Conservation (phyloP, 108 stramenopile genomes). For the Fistulifera solaris region DNA sequence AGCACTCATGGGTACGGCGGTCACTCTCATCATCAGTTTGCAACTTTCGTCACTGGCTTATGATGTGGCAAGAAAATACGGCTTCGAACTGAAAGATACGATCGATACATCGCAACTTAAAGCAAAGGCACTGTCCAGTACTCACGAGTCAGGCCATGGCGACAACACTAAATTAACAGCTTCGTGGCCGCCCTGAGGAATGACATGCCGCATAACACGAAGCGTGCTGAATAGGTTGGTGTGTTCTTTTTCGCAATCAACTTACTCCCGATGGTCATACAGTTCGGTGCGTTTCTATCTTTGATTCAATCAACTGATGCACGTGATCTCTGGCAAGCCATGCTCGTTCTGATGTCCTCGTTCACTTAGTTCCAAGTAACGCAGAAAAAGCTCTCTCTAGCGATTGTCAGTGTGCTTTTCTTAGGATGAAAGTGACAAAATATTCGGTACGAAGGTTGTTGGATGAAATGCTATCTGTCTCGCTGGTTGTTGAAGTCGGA, state of each 20-base stretch:
- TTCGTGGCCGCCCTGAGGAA: conserved; percentile 53
- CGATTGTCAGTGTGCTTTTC: conserved; percentile 50
- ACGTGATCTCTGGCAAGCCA: conserved; percentile 48
- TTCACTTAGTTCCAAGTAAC: conserved; percentile 30
- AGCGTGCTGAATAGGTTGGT: conserved; percentile 76
- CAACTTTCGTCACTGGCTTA: conserved; percentile 47
- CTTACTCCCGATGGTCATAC: conserved; percentile 54
- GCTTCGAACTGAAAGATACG: conserved; percentile 42
- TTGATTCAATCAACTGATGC: conserved; percentile 55
- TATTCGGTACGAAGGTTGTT: conserved; percentile 78
- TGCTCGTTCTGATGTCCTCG: conserved; percentile 42
- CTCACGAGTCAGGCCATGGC: conserved; percentile 75
- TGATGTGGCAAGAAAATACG: conserved; percentile 50
- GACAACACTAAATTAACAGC: conserved; percentile 63
- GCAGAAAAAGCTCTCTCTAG: conserved; percentile 48
- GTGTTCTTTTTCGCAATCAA: conserved; percentile 73
- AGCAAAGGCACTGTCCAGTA: conserved; percentile 18
- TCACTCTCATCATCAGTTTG: conserved; percentile 40
- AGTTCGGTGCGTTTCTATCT: conserved; percentile 56
- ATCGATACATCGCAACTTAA: not conserved
- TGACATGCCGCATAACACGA: conserved; percentile 49
- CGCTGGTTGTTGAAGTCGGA: conserved; percentile 74
- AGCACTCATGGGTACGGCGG: conserved; percentile 44
- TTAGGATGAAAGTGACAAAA: conserved; percentile 76
- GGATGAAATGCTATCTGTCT: conserved; percentile 84